Base-by-base conservation (phyloP, 495 filamentous ascomycete species). In the Talaromyces nanjingensis region DNA sequence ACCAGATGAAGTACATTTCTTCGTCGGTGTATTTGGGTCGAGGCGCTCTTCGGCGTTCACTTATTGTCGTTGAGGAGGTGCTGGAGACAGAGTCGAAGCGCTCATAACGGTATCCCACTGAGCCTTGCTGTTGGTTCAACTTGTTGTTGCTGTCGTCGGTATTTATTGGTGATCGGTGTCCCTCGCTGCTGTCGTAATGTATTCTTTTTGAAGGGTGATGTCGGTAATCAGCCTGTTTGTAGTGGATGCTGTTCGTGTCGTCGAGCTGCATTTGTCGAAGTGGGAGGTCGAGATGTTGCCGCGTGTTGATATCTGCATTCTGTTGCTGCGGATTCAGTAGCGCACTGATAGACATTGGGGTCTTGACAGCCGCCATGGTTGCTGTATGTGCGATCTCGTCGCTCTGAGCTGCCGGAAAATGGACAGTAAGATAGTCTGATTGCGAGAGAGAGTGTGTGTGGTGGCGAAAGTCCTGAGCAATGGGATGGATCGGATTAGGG, bases 1-100 rank as follows among this genome's bases (percentile, higher is more conserved):
- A 83, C 80, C 80, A 83, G 67, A 83, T 83, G 64, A 83, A 83
- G 69, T 79, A 79, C 72, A 79, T 79, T 60, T 83, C 79, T 67
- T 83, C 80, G 59, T 78, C 76, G 62, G 76, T 75, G 67, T 83
- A 83, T 66, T 79, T 81, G 29, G 79, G 79, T 0, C 79, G 74
- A 18, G 76, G 77, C 1, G 76, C 73, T 1, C 79, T 77, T n/a
- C 77, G 77, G 11, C 75, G 74, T 62, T 77, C 74, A 6, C 70
- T 66, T 1, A 66, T 39, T 18, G 69, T 62, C 54, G 67, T 74
- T 65, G 74, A 75, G 11, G 77, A 79, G 60, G 69, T 76, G 68
- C 76, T 79, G 29, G 77, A 77, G 64, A 77, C 77, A 16, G 74
- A 78, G 64, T 74, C 72, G 68, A 75, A 79, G 55, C 77, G 73